phyloP scores from a whole-genome alignment of 2,329 filamentous ascomycete species.

The Aspergillus intermedius region DNA sequence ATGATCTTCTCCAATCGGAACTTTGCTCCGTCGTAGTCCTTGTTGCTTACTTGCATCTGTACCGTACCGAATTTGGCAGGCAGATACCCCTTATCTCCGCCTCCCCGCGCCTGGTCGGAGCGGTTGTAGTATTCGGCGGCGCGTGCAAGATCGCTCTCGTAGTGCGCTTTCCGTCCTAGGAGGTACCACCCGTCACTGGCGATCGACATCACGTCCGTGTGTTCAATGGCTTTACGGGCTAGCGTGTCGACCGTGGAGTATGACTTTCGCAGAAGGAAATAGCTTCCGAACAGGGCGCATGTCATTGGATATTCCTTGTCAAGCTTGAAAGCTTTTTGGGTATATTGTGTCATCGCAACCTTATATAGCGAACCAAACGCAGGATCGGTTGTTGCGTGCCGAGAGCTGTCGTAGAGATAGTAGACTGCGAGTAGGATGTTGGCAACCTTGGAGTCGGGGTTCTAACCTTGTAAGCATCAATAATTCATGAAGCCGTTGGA shows the following conservation, averaged over 20 bases:
- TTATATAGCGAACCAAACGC: constrained; percentile 82
- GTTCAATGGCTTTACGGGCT: constrained; percentile 87
- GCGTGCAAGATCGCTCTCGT: constrained; percentile 64
- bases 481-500: background rate
- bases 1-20: constrained; percentile 91
- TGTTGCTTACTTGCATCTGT: constrained; percentile 77
- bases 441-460: constrained; percentile 78
- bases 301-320: constrained; percentile 87
- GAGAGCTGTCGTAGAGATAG: constrained; percentile 79
- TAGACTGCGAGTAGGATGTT: constrained; percentile 86
- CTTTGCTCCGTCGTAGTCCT: constrained; percentile 85
- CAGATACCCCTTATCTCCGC: constrained; percentile 81
- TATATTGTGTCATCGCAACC: constrained; percentile 89
- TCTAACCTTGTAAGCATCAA: constrained; percentile 28
- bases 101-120: constrained; percentile 85
- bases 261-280: constrained; percentile 78
- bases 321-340: constrained; percentile 85
- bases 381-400: constrained; percentile 73
- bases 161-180: constrained; percentile 84
- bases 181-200: constrained; percentile 98
- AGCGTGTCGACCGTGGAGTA: constrained; percentile 77
- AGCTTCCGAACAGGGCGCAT: constrained; percentile 81
- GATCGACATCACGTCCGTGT: constrained; percentile 92
- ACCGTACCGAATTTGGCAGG: constrained; percentile 93
- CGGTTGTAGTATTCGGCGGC: constrained; percentile 83